Evolutionary conservation across 257 asterid genomes (phyloP).

Genomic region (Mitragyna speciosa): DNA sequence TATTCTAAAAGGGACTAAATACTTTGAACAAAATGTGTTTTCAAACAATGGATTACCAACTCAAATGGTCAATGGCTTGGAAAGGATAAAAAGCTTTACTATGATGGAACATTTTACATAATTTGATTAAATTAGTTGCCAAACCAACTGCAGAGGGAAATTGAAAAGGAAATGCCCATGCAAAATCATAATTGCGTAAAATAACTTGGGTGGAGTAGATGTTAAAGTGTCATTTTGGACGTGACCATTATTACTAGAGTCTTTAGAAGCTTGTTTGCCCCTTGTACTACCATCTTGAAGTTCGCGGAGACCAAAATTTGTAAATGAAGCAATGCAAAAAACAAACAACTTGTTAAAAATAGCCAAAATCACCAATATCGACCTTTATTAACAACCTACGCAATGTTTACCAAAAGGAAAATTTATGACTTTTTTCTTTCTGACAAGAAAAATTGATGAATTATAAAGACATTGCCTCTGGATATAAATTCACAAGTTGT

Average conservation of each 20-base stretch:
- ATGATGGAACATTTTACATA: no score
- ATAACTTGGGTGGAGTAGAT: neutral
- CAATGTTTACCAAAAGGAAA: neutral
- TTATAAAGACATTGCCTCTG: neutral
- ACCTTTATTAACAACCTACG: neutral
- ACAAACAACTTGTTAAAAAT: no score
- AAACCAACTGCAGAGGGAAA: neutral
- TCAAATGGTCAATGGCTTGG: neutral
- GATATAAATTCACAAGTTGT: neutral
- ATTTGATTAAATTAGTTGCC: neutral
- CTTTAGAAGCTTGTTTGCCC: neutral
- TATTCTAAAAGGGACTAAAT: neutral
- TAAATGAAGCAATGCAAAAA: neutral
- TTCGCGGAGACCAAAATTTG: neutral
- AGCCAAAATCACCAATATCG: neutral
- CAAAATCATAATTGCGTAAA: neutral
- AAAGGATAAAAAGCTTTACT: neutral
- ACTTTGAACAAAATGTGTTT: neutral
- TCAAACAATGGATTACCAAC: neutral
- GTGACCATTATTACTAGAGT: neutral
- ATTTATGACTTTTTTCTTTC: neutral
- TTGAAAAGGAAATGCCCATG: neutral
- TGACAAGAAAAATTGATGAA: neutral
- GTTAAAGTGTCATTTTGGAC: neutral
- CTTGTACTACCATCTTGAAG: neutral